Base-by-base conservation (phyloP, 345 rosid genomes). In the Arabis alpina region DNA sequence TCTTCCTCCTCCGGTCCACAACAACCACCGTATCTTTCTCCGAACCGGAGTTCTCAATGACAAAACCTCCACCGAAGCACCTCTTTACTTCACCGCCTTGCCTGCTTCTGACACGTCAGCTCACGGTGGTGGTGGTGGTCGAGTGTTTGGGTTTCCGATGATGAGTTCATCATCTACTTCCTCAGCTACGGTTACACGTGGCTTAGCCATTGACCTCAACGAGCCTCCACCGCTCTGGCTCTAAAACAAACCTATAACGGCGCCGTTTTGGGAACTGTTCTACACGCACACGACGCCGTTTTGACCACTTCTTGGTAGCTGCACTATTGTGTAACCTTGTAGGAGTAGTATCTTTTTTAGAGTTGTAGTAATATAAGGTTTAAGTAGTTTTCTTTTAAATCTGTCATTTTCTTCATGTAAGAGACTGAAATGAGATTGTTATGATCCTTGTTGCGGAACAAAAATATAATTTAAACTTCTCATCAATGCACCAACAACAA, bases 191-290 rank as follows among this genome's bases (percentile, higher is more conserved):
- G 88, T 77, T 5, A 74, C 80, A 59, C 93, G 92, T 30, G 98
- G 96, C 12, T 65, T 91, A 78, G 87, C 96, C 19, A 86, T 93
- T 34, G 98, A 91, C 69, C 86, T 93, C 79, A 93, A 93, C 79
- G 97, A 93, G 79, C 98, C 98, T 0, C 98, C 98, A 34, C 98
- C 97, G 6, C 50, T 86, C 74, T 88, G 97, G 96, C 86, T 88
- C 37, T 92, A 79, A 86, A 54, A 60, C 25, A 53, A 11, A 50
- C 74, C 23, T 19, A 19, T 19, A 19, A 19, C 60, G 61, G 61
- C 68, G 57, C 37, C 73, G 67, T 65, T 66, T 48, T 41, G 48
- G 8, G 0, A 27, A 9, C 66, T 14, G 12, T 43, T 24, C 12
- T 39, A 52, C 28, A 49, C 52, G 51, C 23, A 40, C 28, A 64